Percentiles rank a stretch among this genome's conserved stretches.
Conservation (phyloP, 176 grass and related monocot genomes). For the Zoysia japonica region DNA sequence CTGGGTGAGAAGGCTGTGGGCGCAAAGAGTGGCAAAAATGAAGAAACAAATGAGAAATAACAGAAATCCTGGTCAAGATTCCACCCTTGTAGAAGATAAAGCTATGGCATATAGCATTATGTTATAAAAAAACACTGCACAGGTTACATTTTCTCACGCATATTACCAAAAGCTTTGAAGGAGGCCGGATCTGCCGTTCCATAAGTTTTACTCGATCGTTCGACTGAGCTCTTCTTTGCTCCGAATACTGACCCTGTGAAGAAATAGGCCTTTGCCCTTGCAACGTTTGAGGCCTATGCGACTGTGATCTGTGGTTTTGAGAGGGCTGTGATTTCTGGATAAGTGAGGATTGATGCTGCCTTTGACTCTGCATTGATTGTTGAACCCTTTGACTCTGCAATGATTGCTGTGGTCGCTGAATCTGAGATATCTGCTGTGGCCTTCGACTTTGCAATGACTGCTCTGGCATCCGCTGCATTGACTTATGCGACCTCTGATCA, state of each 20-base stretch:
- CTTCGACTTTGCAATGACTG: slow-evolving; percentile 30
- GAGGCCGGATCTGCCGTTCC: slow-evolving; percentile 49
- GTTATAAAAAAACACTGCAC: background rate
- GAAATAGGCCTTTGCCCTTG: slow-evolving; percentile 52
- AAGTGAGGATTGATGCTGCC: slow-evolving; percentile 41
- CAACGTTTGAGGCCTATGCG: slow-evolving; percentile 23
- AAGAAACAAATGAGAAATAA: background rate
- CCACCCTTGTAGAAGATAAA: background rate
- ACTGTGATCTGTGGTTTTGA: slow-evolving; percentile 34
- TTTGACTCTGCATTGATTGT: background rate
- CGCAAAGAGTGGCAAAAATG: background rate
- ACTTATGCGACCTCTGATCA: slow-evolving; percentile 21
- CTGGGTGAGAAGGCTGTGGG: slow-evolving; percentile 49
- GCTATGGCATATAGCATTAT: background rate
- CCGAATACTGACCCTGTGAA: slow-evolving; percentile 48
- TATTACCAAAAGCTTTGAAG: slow-evolving; percentile 56
- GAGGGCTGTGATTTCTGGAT: slow-evolving; percentile 33
- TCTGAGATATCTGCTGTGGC: slow-evolving; percentile 17
- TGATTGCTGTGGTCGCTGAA: slow-evolving; percentile 5
- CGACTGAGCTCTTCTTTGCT: slow-evolving; percentile 56
- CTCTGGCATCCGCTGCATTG: slow-evolving; percentile 11
- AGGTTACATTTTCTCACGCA: background rate
- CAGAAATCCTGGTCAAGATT: slow-evolving; percentile 4
- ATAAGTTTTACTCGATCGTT: slow-evolving; percentile 47
- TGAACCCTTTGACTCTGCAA: slow-evolving; percentile 1